A percentile compares a stretch with the other conserved stretches of the same genome.
Evolutionary conservation across 345 rosid species (phyloP).

Genomic region (Eucalyptus pauciflora): DNA sequence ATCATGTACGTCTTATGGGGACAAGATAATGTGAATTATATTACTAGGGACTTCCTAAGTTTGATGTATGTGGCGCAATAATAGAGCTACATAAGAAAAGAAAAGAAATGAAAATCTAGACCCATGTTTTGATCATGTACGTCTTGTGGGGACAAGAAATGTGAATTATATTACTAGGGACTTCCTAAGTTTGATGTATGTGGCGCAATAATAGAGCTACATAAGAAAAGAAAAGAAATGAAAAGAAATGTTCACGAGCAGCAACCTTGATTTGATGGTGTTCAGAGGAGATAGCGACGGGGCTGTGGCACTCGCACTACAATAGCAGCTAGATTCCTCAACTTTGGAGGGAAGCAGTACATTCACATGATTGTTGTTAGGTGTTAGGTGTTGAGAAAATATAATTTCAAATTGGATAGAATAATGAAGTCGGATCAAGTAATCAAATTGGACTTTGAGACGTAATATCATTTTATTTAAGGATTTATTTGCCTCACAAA

Average conservation of each 20-base stretch:
- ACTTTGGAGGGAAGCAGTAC: not conserved
- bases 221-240: not conserved
- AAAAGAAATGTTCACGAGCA: not conserved
- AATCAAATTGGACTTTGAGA: too few relatives aligned
- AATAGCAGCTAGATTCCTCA: not conserved
- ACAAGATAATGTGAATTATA: not conserved
- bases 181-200: not conserved
- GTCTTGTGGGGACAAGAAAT: not conserved
- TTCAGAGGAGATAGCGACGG: not conserved
- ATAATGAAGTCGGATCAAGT: too few relatives aligned
- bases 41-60: not conserved
- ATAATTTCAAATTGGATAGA: too few relatives aligned
- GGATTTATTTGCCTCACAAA: too few relatives aligned
- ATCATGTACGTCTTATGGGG: not conserved
- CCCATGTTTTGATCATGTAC: not conserved
- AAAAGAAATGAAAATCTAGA: not conserved
- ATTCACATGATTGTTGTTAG: not conserved
- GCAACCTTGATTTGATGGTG: not conserved
- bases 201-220: not conserved
- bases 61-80: not conserved
- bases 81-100: not conserved
- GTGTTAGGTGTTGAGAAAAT: not conserved
- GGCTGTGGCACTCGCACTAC: not conserved
- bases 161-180: not conserved
- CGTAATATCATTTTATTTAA: too few relatives aligned